Base-by-base conservation (phyloP, 2,329 filamentous ascomycete species). In the Pestalotiopsis sp. region DNA sequence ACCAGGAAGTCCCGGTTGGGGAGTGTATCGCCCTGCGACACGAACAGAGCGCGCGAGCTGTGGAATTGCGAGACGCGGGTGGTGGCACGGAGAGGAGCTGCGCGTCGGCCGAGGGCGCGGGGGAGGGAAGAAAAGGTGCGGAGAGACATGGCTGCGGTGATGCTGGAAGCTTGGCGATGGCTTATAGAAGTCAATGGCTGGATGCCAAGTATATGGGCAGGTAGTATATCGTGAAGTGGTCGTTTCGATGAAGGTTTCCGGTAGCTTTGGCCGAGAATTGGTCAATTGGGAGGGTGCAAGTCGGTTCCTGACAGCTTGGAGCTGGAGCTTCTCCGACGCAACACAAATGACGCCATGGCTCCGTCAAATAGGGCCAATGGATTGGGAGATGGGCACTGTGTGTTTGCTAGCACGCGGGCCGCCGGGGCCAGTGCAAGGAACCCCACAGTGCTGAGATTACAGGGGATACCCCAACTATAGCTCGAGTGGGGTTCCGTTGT, bases 1-100 rank as follows among this genome's bases (percentile, higher is more conserved):
- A 91, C 91, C 74, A 97, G 87, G 64, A 93, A 90, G 72, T 94
- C 90, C 68, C 95, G 82, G 80, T 90, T 83, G 59, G 95, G 96
- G 67, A 98, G 85, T 73, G 86, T 82, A 80, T 98, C 94, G 76
- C 95, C 95, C 69, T 90, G 90, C 75, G 92, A 88, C 78, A 98
- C 92, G 72, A 88, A 83, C 58, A 84, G 84, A 62, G 85, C 85
- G 61, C 87, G 81, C 45, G 91, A 89, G 71, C 85, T 83, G 83
- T 93, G 91, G 84, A 95, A 95, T 74, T 74, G 69, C 82, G 81
- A 27, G 72, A 67, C 4, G 76, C 58, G 77, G 9, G 20, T 64
- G 27, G 36, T 20, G 14, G 39, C 61, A 7, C 20, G 39, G 36
- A 59, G 57, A 67, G 78, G 72, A 52, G 76, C 76, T 60, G 76